Evolutionary conservation across 148 eudicot genomes (phyloP).

Genomic region (Chenopodium quinoa): DNA sequence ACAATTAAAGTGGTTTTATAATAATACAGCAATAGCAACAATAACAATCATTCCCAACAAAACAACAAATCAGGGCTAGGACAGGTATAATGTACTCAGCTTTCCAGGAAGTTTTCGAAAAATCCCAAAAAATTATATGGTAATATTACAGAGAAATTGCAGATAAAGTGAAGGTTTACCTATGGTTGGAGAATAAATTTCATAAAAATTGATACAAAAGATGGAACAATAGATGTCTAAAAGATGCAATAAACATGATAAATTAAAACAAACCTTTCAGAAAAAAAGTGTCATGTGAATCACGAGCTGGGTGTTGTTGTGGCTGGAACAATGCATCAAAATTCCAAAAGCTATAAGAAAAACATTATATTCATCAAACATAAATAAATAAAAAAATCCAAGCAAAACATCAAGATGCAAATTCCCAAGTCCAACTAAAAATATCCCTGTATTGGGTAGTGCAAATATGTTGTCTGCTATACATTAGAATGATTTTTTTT

Average conservation of each 20-base stretch:
- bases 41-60: neutral
- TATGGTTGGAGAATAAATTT: too few relatives aligned
- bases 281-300: constrained; percentile 95
- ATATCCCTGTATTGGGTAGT: neutral
- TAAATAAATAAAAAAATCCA: neutral
- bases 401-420: neutral
- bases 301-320: constrained; percentile 98
- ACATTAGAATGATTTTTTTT: neutral
- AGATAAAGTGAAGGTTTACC: neutral
- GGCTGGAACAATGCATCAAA: constrained; percentile 96
- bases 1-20: neutral
- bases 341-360: constrained; percentile 73
- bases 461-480: neutral
- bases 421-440: neutral
- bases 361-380: neutral
- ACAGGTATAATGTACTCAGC: neutral
- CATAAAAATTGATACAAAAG: neutral
- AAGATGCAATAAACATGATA: neutral
- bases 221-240: neutral
- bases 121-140: neutral
- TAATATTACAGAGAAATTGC: neutral
- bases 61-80: neutral
- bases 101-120: neutral
- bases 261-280: constrained; percentile 53
- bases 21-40: neutral